Evolutionary conservation across 2,329 filamentous ascomycete species (phyloP).

Genomic region (Ophiostoma pallidulum): DNA sequence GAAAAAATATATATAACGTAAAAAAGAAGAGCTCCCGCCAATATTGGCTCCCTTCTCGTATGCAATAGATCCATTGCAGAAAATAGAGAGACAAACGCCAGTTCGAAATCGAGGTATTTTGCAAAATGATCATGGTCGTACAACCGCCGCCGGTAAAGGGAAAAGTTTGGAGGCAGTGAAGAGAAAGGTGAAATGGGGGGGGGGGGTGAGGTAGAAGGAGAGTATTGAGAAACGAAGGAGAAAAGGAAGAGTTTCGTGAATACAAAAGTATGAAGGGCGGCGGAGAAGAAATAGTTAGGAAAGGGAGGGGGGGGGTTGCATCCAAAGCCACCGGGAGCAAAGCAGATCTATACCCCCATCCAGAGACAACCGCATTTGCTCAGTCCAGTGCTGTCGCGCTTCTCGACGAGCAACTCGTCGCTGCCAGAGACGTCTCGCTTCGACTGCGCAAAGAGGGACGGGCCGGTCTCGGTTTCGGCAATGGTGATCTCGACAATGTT

Average conservation of each 20-base stretch:
- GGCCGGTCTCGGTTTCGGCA: slow-evolving; percentile 28
- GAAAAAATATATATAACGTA: too few relatives aligned
- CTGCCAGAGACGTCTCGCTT: not conserved
- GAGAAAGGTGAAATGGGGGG: not conserved
- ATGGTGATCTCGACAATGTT: slow-evolving; percentile 35
- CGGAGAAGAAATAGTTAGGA: not conserved
- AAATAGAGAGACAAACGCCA: slow-evolving; percentile 1
- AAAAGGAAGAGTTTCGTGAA: too few relatives aligned
- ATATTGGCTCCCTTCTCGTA: too few relatives aligned
- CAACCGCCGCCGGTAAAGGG: not conserved
- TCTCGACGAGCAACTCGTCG: slow-evolving; percentile 5
- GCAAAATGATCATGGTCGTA: not conserved
- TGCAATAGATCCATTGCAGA: not conserved
- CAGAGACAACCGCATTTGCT: slow-evolving; percentile 46
- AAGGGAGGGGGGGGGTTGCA: not conserved
- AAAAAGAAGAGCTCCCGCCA: not conserved
- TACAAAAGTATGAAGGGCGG: too few relatives aligned
- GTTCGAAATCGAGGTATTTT: slow-evolving; percentile 1
- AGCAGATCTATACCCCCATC: slow-evolving; percentile 34
- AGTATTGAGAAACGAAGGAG: not conserved
- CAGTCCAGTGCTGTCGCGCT: slow-evolving; percentile 27
- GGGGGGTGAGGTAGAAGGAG: not conserved
- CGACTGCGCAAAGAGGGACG: slow-evolving; percentile 6
- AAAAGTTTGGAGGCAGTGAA: not conserved
- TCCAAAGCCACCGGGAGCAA: too few relatives aligned